Percentiles rank a stretch among this genome's conserved stretches.
These are phyloP conservation scores for Talaromyces albobiverticillius DNA, from an alignment of 2,329 filamentous ascomycete genomes.

Conservation along the genomic window DNA sequence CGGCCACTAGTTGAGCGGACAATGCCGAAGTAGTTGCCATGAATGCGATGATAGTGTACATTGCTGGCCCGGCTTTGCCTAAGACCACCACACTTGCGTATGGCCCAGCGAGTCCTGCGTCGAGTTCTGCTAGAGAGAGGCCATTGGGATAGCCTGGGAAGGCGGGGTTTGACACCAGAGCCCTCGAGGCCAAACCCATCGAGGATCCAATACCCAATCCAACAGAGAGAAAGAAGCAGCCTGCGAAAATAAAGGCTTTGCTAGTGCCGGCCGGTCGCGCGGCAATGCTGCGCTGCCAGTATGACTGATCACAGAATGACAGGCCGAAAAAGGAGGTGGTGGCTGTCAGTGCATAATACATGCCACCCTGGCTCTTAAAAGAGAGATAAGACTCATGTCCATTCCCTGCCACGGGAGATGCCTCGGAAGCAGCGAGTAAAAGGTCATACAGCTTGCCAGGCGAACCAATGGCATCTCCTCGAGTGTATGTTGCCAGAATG, in stretches of 20 bases:
- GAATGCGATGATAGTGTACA: constrained; percentile 34
- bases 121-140: constrained; percentile 25
- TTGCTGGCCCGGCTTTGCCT: constrained; percentile 34
- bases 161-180: constrained; percentile 41
- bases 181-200: constrained; percentile 46
- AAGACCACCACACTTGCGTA: constrained; percentile 34
- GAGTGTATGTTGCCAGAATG: constrained; percentile 27
- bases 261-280: constrained; percentile 40
- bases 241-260: constrained; percentile 42
- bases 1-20: constrained; percentile 51
- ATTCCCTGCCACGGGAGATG: constrained; percentile 31
- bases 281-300: constrained; percentile 47
- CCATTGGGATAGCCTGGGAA: constrained; percentile 52
- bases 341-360: constrained; percentile 38
- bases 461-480: constrained; percentile 29
- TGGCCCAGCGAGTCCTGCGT: constrained; percentile 34
- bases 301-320: constrained; percentile 42
- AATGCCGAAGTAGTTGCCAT: constrained; percentile 46
- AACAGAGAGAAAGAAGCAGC: constrained; percentile 33
- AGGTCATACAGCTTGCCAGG: constrained; percentile 37
- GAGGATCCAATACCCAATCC: constrained; percentile 44
- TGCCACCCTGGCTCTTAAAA: constrained; percentile 33
- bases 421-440: constrained; percentile 29
- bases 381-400: constrained; percentile 36
- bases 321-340: constrained; percentile 36